Percentiles rank a stretch among this genome's conserved stretches.
phyloP scores from a whole-genome alignment of 768 basidiomycete species.

The Tricholoma sp. region DNA sequence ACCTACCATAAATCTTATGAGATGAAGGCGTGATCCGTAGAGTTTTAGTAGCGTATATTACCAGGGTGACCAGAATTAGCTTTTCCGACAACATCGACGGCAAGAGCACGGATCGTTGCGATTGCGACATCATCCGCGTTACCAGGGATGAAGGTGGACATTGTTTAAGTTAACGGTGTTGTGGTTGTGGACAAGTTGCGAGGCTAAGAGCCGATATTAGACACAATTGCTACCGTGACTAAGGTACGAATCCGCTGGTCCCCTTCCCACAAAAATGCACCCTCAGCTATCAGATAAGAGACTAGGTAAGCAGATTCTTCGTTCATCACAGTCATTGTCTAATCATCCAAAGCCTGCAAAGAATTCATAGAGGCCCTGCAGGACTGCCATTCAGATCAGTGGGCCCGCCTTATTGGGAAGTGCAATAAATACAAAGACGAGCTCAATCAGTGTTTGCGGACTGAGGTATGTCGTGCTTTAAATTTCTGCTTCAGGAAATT shows the following conservation, averaged over 20 bases:
- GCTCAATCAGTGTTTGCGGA: constrained; percentile 63
- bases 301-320: constrained; percentile 33
- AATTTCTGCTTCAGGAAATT: not conserved
- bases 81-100: constrained; percentile 73
- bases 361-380: constrained; percentile 77
- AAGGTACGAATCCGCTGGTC: too few relatives aligned
- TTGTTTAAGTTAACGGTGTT: too few relatives aligned
- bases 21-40: too few relatives aligned
- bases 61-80: constrained; percentile 95
- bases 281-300: constrained; percentile 67
- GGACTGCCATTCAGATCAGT: constrained; percentile 57
- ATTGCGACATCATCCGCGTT: constrained; percentile 53
- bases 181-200: constrained; percentile 19
- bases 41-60: constrained; percentile 23
- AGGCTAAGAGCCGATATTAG: too few relatives aligned
- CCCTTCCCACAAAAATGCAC: constrained; percentile 43
- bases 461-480: constrained; percentile 47
- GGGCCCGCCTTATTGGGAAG: constrained; percentile 61
- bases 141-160: constrained; percentile 36
- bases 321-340: constrained; percentile 2
- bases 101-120: constrained; percentile 71
- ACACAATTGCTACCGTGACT: too few relatives aligned
- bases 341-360: constrained; percentile 47
- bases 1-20: too few relatives aligned
- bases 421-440: constrained; percentile 67